Evolutionary conservation across 1,139 yeast species (phyloP).

Genomic region (Pichia cactophila): DNA sequence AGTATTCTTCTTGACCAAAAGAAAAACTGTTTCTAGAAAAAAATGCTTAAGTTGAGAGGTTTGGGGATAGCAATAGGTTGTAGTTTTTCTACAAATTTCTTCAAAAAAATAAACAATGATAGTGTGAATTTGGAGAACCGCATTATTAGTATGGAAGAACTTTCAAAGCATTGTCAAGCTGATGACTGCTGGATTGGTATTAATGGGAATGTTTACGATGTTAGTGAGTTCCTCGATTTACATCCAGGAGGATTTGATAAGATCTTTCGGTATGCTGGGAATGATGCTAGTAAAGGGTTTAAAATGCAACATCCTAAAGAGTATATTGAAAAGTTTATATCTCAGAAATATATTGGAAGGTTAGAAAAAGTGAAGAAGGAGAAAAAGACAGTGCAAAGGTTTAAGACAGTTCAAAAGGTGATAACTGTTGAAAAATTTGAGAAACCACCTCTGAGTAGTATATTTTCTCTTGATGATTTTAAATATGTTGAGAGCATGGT

Average conservation of each 20-base stretch:
- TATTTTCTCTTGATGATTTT: slow-evolving; percentile 29
- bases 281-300: slow-evolving; percentile 83
- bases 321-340: slow-evolving; percentile 45
- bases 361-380: slow-evolving; percentile 4
- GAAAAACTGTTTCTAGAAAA: no score
- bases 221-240: slow-evolving; percentile 41
- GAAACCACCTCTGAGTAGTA: slow-evolving; percentile 15
- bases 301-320: slow-evolving; percentile 82
- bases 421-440: background rate
- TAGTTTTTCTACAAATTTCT: no score
- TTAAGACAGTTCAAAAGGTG: background rate
- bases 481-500: slow-evolving; percentile 27
- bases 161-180: slow-evolving; percentile 47
- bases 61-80: background rate
- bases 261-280: slow-evolving; percentile 67
- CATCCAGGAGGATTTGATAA: slow-evolving; percentile 33
- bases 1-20: no score
- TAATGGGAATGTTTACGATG: slow-evolving; percentile 58
- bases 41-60: background rate
- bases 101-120: background rate
- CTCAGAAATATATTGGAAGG: slow-evolving; percentile 6
- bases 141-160: slow-evolving; percentile 25
- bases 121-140: slow-evolving; percentile 11
- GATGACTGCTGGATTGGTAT: slow-evolving; percentile 57
- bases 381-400: background rate